phyloP scores from a whole-genome alignment of 225 moss, liverwort and hornwort genomes.

The Ulota crispa region DNA sequence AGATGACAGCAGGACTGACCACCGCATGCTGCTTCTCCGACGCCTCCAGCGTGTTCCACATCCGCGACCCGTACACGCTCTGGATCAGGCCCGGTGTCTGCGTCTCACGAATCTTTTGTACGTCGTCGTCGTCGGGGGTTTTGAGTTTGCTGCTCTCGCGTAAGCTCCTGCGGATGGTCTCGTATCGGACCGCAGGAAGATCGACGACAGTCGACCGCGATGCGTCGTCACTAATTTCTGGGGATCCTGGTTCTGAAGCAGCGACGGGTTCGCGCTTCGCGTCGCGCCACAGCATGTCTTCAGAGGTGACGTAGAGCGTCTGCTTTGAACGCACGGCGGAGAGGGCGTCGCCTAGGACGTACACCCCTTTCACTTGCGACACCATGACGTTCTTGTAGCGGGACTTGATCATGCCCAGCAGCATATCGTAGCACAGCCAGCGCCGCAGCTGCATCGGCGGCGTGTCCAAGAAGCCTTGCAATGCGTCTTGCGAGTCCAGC shows the following conservation, averaged over 20 bases:
- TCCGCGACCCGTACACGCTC: slow-evolving; percentile 70
- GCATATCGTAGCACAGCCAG: slow-evolving; percentile 86
- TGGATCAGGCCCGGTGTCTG: slow-evolving; percentile 60
- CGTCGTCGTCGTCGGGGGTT: not conserved
- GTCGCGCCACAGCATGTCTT: slow-evolving; percentile 67
- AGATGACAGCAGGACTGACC: slow-evolving; percentile 60
- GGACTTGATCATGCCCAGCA: slow-evolving; percentile 72
- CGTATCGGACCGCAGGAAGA: slow-evolving; percentile 30
- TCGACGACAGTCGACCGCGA: slow-evolving; percentile 23
- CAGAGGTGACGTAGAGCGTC: slow-evolving; percentile 49
- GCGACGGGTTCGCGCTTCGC: slow-evolving; percentile 38
- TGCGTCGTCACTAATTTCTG: not conserved
- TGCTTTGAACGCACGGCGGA: slow-evolving; percentile 43
- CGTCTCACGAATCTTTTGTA: slow-evolving; percentile 17
- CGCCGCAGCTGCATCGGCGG: slow-evolving; percentile 70
- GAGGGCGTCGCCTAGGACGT: slow-evolving; percentile 72
- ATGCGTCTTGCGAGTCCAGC: slow-evolving; percentile 62
- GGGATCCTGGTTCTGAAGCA: not conserved
- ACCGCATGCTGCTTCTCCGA: slow-evolving; percentile 58
- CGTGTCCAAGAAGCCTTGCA: slow-evolving; percentile 71
- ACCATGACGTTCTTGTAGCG: slow-evolving; percentile 60
- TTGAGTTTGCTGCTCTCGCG: slow-evolving; percentile 23
- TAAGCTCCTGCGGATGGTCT: slow-evolving; percentile 38
- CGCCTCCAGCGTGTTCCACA: slow-evolving; percentile 62
- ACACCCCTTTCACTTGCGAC: slow-evolving; percentile 68